Percentiles rank a stretch among this genome's conserved stretches.
Conservation (phyloP, 306 rosid species). For the Pyrus pyrifolia region DNA sequence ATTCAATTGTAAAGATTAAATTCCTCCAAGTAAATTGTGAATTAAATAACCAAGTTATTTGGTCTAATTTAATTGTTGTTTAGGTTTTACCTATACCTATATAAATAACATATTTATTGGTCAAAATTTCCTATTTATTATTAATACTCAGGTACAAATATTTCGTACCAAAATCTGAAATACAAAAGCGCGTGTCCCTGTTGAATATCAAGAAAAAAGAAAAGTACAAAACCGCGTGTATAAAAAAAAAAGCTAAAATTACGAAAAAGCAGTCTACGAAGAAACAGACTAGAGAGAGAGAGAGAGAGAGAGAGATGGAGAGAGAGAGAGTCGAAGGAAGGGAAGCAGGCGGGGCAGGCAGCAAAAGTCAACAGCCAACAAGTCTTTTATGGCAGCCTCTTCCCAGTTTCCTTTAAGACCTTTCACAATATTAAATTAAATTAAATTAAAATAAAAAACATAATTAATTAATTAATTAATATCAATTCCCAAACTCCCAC, state of each 20-base stretch:
- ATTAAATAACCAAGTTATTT: too few relatives aligned
- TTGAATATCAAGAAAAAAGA: background rate
- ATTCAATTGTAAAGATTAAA: too few relatives aligned
- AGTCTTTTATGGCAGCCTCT: conserved; percentile 31
- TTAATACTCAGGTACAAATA: background rate
- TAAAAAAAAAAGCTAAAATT: background rate
- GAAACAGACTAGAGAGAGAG: background rate
- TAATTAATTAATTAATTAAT: background rate
- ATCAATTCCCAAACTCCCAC: background rate
- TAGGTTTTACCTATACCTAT: too few relatives aligned
- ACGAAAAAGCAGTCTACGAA: background rate
- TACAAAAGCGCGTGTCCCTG: background rate
- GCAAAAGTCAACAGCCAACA: conserved; percentile 46
- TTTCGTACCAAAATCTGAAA: background rate
- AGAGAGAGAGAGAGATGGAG: background rate
- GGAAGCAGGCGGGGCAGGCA: background rate
- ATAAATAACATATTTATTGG: background rate
- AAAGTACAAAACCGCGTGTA: background rate
- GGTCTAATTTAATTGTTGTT: too few relatives aligned
- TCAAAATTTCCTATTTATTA: background rate
- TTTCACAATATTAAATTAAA: background rate
- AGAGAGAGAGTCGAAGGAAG: background rate
- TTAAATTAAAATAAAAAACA: too few relatives aligned
- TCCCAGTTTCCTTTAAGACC: background rate
- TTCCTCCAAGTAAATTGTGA: background rate